phyloP scores from a whole-genome alignment of 768 basidiomycete genomes.

The Lentinus tigrinus region DNA sequence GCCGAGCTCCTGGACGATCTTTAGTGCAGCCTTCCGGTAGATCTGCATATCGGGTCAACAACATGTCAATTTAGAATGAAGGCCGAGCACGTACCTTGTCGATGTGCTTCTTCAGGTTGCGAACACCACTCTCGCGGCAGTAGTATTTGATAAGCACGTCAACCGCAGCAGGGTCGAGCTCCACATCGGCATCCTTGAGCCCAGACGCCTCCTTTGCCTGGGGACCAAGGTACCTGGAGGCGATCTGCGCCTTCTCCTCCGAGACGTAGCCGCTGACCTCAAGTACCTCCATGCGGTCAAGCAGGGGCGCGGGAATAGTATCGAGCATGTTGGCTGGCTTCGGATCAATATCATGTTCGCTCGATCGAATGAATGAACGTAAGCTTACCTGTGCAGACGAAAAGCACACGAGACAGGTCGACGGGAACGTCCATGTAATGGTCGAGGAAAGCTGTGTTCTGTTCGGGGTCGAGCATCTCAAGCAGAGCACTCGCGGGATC shows the following conservation, averaged over 20 bases:
- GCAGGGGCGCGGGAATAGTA: conserved; percentile 89
- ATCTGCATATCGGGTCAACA: conserved; percentile 50
- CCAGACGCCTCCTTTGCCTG: conserved; percentile 93
- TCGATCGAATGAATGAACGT: not conserved
- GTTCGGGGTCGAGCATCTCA: conserved; percentile 94
- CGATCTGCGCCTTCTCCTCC: conserved; percentile 89
- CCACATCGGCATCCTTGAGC: conserved; percentile 79
- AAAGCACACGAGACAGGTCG: conserved; percentile 92
- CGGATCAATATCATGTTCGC: not conserved
- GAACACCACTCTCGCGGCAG: conserved; percentile 94
- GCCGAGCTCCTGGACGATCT: conserved; percentile 86
- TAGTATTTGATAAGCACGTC: conserved; percentile 95
- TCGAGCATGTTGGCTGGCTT: conserved; percentile 79
- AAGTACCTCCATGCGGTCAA: conserved; percentile 95
- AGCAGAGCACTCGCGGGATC: conserved; percentile 89
- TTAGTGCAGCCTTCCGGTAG: conserved; percentile 93
- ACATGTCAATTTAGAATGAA: not conserved
- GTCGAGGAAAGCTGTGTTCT: conserved; percentile 92
- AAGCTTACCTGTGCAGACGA: conserved; percentile 81
- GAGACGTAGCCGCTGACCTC: conserved; percentile 94
- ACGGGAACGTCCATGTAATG: conserved; percentile 98
- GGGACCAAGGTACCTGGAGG: conserved; percentile 83
- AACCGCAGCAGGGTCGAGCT: conserved; percentile 72
- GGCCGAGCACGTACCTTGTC: conserved; percentile 70
- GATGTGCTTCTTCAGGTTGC: conserved; percentile 97